Base-by-base conservation (phyloP, 2,329 filamentous ascomycete genomes). In the Nothophoma quercina region DNA sequence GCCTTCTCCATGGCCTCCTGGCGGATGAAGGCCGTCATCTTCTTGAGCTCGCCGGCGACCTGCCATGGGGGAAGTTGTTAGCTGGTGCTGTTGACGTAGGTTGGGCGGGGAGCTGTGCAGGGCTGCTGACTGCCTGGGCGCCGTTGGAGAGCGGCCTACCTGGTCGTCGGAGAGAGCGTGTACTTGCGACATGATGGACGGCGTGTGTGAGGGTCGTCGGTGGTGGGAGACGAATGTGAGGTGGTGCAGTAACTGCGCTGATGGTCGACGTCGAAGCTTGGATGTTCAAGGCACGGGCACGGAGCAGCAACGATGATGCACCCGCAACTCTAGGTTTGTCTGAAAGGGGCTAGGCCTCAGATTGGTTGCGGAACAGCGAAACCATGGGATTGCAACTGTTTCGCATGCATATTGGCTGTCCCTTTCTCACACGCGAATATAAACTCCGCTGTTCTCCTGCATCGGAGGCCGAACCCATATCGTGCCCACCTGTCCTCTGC, bases 21-120 rank as follows among this genome's bases (percentile, higher is more conserved):
- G 78, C 92, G 91, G 87, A 99, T 99, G 86, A 99, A 99, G 75
- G 93, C 93, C 55, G 95, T 98, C 95, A 99, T 99, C 86, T 99
- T 99, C 84, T 91, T 93, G 79, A 99, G 90, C 87, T 99, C 95
- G 80, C 91, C 88, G 80, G 90, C 88, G 84, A 99, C 95, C 92
- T 98, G 76, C 44, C 58, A 62, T 58, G 47, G 65, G 60, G 51
- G 32, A 40, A 36, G 21, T 38, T 28, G 58, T 71, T 69, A 71
- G 67, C 66, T 62, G 62, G 48, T 59, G 64, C 49, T 56, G 64
- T 66, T 56, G 62, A 59, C 59, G 55, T 63, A 70, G 67, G 43
- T 58, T 59, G 64, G n/a, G 51, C 53, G 49, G 58, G 60, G 56
- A 58, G 60, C 50, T 42, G 55, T 45, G 40, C 25, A 40, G 41